Evolutionary conservation across 306 rosid species (phyloP).

Genomic region (Lagenaria siceraria): DNA sequence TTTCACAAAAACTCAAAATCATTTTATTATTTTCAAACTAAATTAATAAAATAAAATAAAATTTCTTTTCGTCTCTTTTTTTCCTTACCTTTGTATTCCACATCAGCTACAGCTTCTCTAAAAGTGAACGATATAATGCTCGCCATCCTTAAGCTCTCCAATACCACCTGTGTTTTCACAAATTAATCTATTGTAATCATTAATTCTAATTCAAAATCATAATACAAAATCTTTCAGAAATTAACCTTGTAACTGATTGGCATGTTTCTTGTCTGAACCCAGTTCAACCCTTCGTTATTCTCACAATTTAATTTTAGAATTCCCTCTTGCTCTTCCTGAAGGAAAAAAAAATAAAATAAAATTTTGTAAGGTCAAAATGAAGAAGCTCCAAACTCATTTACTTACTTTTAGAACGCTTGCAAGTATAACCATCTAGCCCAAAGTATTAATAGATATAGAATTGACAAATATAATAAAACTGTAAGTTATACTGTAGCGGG

Average conservation of each 20-base stretch:
- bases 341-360: not conserved
- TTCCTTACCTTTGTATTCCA: constrained; percentile 63
- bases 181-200: too few relatives aligned
- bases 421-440: too few relatives aligned
- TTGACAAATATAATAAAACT: too few relatives aligned
- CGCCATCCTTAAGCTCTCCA: constrained; percentile 87
- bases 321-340: constrained; percentile 57
- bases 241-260: constrained; percentile 51
- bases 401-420: too few relatives aligned
- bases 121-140: constrained; percentile 81
- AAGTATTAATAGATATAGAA: too few relatives aligned
- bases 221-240: too few relatives aligned
- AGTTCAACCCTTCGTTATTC: constrained; percentile 36
- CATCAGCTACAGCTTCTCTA: constrained; percentile 89
- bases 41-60: not conserved
- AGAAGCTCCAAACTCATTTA: too few relatives aligned
- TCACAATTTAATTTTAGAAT: constrained; percentile 31
- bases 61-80: too few relatives aligned
- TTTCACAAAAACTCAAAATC: constrained; percentile 1
- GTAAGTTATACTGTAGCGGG: too few relatives aligned
- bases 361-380: too few relatives aligned
- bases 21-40: not conserved
- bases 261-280: constrained; percentile 73
- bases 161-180: constrained; percentile 31
- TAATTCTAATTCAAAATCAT: too few relatives aligned